phyloP scores from a whole-genome alignment of 345 rosid genomes.

The Gossypium herbaceum region DNA sequence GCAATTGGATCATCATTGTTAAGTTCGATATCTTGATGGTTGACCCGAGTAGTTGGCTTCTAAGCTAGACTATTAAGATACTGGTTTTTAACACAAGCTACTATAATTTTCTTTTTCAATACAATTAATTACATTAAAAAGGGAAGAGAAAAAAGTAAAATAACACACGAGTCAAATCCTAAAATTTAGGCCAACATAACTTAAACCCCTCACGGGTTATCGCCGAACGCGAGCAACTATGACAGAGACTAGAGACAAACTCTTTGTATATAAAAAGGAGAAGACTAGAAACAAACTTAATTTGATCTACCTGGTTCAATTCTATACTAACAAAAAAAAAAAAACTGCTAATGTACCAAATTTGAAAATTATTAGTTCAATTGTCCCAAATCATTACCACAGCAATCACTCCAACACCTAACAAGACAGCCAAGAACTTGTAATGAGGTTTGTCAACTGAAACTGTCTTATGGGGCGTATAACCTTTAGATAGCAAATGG shows the following conservation, averaged over 20 bases:
- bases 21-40: no score
- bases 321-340: background rate
- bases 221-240: background rate
- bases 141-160: no score
- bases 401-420: constrained; percentile 57
- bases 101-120: no score
- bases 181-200: no score
- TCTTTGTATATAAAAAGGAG: no score
- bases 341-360: background rate
- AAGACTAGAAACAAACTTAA: background rate
- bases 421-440: constrained; percentile 52
- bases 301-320: background rate
- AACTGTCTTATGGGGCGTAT: constrained; percentile 28
- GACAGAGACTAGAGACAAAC: background rate
- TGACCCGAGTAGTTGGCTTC: no score
- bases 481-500: constrained; percentile 63
- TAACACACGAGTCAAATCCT: no score
- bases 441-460: constrained; percentile 35
- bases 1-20: no score
- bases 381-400: constrained; percentile 78
- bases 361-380: constrained; percentile 4
- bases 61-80: no score
- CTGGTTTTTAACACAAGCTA: no score
- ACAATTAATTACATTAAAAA: no score
- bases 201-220: no score